These are phyloP conservation scores for Calonectria pseudoturangicola DNA, from an alignment of 2,329 filamentous ascomycete species.

Conservation along the genomic window DNA sequence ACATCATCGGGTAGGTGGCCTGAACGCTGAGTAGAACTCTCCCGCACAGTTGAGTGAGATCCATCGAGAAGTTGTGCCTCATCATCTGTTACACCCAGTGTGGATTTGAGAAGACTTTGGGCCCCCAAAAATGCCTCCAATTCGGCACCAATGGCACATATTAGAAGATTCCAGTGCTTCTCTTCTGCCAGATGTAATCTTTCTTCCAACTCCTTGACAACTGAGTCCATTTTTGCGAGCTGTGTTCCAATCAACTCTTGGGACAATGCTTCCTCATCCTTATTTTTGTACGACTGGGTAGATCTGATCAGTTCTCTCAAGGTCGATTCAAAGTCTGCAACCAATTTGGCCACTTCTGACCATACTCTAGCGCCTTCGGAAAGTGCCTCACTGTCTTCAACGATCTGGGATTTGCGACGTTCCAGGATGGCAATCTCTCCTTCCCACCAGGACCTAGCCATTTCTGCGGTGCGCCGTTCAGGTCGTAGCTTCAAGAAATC, in stretches of 20 bases:
- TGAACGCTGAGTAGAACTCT: constrained; percentile 8
- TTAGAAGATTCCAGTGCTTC: constrained; percentile 83
- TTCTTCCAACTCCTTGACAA: constrained; percentile 73
- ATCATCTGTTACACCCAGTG: constrained; percentile 42
- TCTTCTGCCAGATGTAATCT: constrained; percentile 74
- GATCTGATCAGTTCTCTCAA: constrained; percentile 73
- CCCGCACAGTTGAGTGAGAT: constrained; percentile 20
- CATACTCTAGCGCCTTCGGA: constrained; percentile 81
- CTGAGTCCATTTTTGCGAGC: constrained; percentile 73
- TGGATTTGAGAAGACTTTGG: constrained; percentile 69
- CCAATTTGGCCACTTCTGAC: constrained; percentile 75
- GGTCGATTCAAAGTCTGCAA: constrained; percentile 79
- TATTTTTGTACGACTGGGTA: constrained; percentile 52
- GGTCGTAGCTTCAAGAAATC: constrained; percentile 78
- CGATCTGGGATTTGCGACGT: constrained; percentile 72
- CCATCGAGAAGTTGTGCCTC: constrained; percentile 33
- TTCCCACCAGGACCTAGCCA: constrained; percentile 84
- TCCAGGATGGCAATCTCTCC: constrained; percentile 76
- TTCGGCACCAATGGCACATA: constrained; percentile 85
- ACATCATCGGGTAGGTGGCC: constrained; percentile 14
- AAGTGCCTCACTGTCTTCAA: constrained; percentile 78
- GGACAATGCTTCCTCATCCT: constrained; percentile 56
- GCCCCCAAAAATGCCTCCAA: constrained; percentile 80
- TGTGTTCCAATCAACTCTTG: constrained; percentile 67
- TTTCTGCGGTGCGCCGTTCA: constrained; percentile 79